Evolutionary conservation across 2,329 filamentous ascomycete species (phyloP), one percentile per base, ranked within the genome.

Genomic region (Arthrobotrys iridis): DNA sequence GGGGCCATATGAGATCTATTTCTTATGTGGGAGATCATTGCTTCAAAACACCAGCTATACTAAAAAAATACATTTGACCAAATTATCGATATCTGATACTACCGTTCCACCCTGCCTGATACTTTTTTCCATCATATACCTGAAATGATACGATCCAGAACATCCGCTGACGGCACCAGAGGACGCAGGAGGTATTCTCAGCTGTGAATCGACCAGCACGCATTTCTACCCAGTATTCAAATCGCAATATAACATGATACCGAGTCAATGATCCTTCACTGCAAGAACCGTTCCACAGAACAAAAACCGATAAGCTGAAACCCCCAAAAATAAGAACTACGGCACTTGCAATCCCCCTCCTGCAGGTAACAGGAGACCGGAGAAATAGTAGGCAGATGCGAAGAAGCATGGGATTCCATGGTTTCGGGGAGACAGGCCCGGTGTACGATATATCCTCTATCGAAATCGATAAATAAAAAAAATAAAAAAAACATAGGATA

Each of bases 1-100:
- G 71, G 71, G 71, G 71, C 71, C 71, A 75, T 75, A 75, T 75
- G 71, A 75, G 71, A 63, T 68, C 71, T 43, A 62, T 60, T 48
- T 28, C 43, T n/a, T n/a, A 13, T 30, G 50, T 52, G 65, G 33
- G 46, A 57, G 71, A 64, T 67, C 71, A 37, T 35, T 75, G 71
- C 71, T 75, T 75, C 71, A 46, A 60, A 68, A 64, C 6, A 40
- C 71, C 71, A 75, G 71, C 71, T 75, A 63, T n/a, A n/a, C n/a
- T n/a, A 30, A 64, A 73, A 0, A 28, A 48, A 73, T 48, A 37
- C 4, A 37, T 58, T 75, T 75, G 71, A 75, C 71, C 71, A 75
- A 66, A 48, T 55, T 35, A 24, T 46, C 35, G 26, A 15, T 37
- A 22, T 57, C 62, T 66, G 62, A 66, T 33, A 57, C 28, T 26